A percentile compares a stretch with the other conserved stretches of the same genome.
Conservation (phyloP, 805 yeast genomes). For the Hanseniaspora pseudoguilliermondii region DNA sequence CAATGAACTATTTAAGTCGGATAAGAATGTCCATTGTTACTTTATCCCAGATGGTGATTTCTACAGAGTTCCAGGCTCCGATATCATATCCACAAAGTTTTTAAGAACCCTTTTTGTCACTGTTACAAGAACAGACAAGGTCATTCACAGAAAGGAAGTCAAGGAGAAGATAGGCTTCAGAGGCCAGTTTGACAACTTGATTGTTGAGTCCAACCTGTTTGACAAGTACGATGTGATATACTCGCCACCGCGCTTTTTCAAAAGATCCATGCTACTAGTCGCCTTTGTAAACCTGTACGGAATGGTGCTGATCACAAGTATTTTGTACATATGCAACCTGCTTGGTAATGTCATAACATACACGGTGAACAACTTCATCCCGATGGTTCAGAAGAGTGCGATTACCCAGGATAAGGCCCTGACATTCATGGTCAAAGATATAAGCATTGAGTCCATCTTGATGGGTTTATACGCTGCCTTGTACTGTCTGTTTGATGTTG, state of each 20-base stretch:
- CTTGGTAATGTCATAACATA: background rate
- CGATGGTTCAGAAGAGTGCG: background rate
- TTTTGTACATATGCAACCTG: background rate
- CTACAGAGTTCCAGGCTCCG: constrained; percentile 78
- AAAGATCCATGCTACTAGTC: constrained; percentile 37
- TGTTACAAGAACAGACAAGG: constrained; percentile 66
- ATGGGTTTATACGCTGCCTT: constrained; percentile 17
- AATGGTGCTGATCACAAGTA: constrained; percentile 18
- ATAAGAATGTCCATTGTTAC: constrained; percentile 36
- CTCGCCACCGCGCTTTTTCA: constrained; percentile 65
- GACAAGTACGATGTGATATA: constrained; percentile 62
- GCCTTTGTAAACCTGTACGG: constrained; percentile 36
- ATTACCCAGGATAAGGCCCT: background rate
- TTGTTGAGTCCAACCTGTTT: constrained; percentile 31
- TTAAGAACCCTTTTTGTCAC: constrained; percentile 61
- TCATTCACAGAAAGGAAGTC: constrained; percentile 31
- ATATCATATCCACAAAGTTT: constrained; percentile 54
- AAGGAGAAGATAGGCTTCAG: constrained; percentile 27
- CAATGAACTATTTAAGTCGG: constrained; percentile 30
- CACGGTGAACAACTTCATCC: background rate
- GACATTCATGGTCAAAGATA: background rate
- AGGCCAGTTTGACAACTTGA: constrained; percentile 34
- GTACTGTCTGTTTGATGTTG: constrained; percentile 16
- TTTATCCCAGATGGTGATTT: constrained; percentile 72
- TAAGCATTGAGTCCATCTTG: constrained; percentile 10